These are phyloP conservation scores for Paratinospora sagittata DNA, from an alignment of 164 flowering plant genomes.

Conservation along the genomic window DNA sequence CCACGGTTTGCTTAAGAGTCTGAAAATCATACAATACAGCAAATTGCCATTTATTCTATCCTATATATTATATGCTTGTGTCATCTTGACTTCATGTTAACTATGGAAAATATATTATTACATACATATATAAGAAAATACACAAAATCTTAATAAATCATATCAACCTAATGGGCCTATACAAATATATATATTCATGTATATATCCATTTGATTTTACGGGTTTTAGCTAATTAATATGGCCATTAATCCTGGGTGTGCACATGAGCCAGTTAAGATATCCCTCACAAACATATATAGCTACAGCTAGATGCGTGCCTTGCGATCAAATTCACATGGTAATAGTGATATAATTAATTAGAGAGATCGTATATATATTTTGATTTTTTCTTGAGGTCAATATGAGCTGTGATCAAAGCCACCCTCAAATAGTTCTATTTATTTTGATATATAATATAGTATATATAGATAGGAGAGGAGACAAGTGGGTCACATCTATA, in stretches of 20 bases:
- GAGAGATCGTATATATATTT: background rate
- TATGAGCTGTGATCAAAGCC: background rate
- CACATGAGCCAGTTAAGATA: slow-evolving; percentile 3
- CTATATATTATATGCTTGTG: too few relatives aligned
- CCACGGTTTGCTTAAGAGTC: background rate
- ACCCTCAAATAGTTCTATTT: background rate
- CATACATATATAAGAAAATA: background rate
- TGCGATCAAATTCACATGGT: background rate
- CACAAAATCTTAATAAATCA: too few relatives aligned
- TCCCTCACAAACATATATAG: background rate
- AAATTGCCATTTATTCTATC: background rate
- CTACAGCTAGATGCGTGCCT: background rate
- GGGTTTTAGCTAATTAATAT: background rate
- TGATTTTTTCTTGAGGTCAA: background rate
- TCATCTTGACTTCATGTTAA: too few relatives aligned
- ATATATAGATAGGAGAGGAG: background rate
- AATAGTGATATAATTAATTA: background rate
- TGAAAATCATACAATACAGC: background rate
- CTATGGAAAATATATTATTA: background rate
- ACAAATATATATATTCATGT: too few relatives aligned
- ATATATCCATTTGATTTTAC: too few relatives aligned
- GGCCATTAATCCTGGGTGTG: background rate
- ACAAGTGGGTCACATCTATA: background rate
- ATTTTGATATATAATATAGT: background rate
- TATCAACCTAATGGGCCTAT: too few relatives aligned